These are phyloP conservation scores for Raffaelea arxii DNA, from an alignment of 2,329 filamentous ascomycete species.

Conservation along the genomic window DNA sequence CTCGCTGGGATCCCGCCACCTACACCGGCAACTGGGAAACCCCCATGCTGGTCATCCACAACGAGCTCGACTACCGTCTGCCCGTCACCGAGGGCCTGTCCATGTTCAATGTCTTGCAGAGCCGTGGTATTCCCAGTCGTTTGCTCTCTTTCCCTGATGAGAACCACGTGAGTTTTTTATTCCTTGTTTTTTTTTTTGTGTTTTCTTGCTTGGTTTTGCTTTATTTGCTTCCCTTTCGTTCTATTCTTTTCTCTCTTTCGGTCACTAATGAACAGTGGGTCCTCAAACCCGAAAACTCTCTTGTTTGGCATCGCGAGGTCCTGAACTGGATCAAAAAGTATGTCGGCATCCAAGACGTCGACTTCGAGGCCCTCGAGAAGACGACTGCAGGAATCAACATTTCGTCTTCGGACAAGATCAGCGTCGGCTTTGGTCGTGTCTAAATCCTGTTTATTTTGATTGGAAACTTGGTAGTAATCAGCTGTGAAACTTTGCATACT, in stretches of 20 bases:
- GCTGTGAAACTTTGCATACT: neutral
- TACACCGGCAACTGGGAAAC: slow-evolving; percentile 67
- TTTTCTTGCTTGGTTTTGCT: slow-evolving; percentile 24
- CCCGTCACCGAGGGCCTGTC: slow-evolving; percentile 76
- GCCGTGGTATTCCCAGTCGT: slow-evolving; percentile 62
- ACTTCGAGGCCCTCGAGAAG: too few relatives aligned
- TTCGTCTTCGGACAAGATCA: neutral
- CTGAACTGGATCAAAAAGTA: slow-evolving; percentile 66
- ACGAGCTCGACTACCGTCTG: slow-evolving; percentile 79
- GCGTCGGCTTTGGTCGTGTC: neutral
- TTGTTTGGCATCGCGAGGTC: slow-evolving; percentile 85
- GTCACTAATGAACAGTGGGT: slow-evolving; percentile 51
- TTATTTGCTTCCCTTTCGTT: neutral
- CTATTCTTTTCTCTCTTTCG: slow-evolving; percentile 35
- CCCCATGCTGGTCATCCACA: slow-evolving; percentile 81
- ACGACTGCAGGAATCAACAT: neutral
- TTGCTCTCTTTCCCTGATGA: slow-evolving; percentile 75
- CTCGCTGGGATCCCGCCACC: slow-evolving; percentile 59
- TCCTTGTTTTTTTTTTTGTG: slow-evolving; percentile 34
- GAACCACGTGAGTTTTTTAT: slow-evolving; percentile 36
- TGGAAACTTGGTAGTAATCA: neutral
- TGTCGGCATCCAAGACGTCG: slow-evolving; percentile 31
- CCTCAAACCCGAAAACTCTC: slow-evolving; percentile 79
- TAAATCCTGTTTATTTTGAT: neutral
- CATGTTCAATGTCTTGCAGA: slow-evolving; percentile 79